These are phyloP conservation scores for Ceratocystis cubensis DNA, from an alignment of 2,329 filamentous ascomycete genomes.

Conservation along the genomic window DNA sequence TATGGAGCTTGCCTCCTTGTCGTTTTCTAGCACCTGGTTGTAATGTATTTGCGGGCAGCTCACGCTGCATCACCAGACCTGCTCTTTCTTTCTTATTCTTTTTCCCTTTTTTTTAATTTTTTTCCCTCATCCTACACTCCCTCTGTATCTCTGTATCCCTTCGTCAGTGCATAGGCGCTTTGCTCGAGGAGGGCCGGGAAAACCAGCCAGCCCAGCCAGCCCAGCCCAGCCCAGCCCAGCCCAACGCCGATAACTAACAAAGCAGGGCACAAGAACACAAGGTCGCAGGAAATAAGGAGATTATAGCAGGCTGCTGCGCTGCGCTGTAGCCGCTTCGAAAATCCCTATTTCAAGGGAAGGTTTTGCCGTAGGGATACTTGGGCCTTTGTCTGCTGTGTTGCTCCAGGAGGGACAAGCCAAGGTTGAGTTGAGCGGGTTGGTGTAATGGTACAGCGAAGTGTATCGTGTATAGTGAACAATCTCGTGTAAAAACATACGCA, in stretches of 20 bases:
- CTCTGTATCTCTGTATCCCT: too few relatives aligned
- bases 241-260: not conserved
- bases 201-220: too few relatives aligned
- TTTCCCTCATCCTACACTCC: not conserved
- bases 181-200: not conserved
- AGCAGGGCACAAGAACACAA: not conserved
- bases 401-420: not conserved
- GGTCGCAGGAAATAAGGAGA: not conserved
- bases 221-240: too few relatives aligned
- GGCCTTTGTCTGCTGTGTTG: not conserved
- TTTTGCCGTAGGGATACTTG: not conserved
- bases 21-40: not conserved
- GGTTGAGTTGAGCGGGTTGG: too few relatives aligned
- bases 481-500: not conserved
- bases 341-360: constrained; percentile 6
- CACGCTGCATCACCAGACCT: not conserved
- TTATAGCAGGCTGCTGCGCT: not conserved
- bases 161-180: too few relatives aligned
- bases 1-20: not conserved
- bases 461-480: not conserved
- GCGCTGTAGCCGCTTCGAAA: constrained; percentile 3
- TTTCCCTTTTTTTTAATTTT: not conserved
- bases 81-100: too few relatives aligned
- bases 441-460: not conserved
- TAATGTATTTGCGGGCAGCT: too few relatives aligned